Percentiles rank a stretch among this genome's conserved stretches.
Conservation (phyloP, 352 stramenopile genomes). For the Halophytophthora polymorphica region DNA sequence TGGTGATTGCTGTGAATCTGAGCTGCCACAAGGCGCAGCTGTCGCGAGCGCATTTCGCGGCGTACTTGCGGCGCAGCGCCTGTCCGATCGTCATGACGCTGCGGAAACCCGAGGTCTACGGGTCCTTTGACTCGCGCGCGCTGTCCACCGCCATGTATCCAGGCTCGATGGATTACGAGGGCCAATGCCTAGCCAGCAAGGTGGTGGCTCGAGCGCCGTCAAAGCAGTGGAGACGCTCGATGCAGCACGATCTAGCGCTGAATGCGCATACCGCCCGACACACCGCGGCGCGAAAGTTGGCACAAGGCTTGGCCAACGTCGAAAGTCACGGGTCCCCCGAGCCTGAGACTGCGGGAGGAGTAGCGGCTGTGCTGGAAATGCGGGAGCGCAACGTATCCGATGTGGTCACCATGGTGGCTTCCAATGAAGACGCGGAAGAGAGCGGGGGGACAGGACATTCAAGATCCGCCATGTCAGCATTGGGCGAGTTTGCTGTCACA, state of each 20-base stretch:
- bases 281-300: slow-evolving; percentile 17
- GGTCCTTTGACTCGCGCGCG: slow-evolving; percentile 54
- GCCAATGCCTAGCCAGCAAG: slow-evolving; percentile 25
- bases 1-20: slow-evolving; percentile 69
- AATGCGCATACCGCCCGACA: slow-evolving; percentile 29
- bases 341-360: slow-evolving; percentile 9
- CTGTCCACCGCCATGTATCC: slow-evolving; percentile 77
- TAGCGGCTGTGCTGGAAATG: slow-evolving; percentile 13
- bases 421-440: slow-evolving; percentile 3
- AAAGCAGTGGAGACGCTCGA: slow-evolving; percentile 59
- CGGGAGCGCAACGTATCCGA: slow-evolving; percentile 9
- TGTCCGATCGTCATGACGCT: slow-evolving; percentile 70
- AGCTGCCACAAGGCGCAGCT: slow-evolving; percentile 45
- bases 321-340: slow-evolving; percentile 15
- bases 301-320: slow-evolving; percentile 21
- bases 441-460: slow-evolving; percentile 10
- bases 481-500: slow-evolving; percentile 59
- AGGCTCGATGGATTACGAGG: slow-evolving; percentile 53
- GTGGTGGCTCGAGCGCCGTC: slow-evolving; percentile 53
- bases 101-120: slow-evolving; percentile 55
- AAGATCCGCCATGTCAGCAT: slow-evolving; percentile 23
- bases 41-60: slow-evolving; percentile 37
- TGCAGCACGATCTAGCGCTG: slow-evolving; percentile 51
- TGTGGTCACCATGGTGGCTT: slow-evolving; percentile 12
- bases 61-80: slow-evolving; percentile 36